Conservation (phyloP, 768 basidiomycete species). For the Podaxis sp. region DNA sequence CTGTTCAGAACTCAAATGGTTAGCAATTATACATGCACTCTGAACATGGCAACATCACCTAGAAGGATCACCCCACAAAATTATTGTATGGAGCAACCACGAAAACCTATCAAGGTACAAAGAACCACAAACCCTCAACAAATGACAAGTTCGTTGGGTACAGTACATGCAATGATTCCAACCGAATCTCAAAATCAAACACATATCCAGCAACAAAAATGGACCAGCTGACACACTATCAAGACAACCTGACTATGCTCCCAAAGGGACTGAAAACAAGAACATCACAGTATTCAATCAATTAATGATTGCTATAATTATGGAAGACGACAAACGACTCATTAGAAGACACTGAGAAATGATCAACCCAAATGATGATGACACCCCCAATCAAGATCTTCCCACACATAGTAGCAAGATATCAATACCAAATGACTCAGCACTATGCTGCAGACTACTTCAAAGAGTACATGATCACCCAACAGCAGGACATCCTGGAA, state of each 20-base stretch:
- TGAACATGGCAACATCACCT: constrained; percentile 30
- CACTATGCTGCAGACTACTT: neutral
- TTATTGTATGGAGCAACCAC: constrained; percentile 34
- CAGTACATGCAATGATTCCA: neutral
- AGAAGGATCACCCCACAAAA: constrained; percentile 18
- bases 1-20: constrained; percentile 42
- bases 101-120: constrained; percentile 44
- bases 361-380: neutral
- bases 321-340: neutral
- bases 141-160: neutral
- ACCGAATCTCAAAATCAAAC: neutral
- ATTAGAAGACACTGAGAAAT: neutral
- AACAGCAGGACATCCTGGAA: constrained; percentile 19
- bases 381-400: neutral
- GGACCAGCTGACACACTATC: neutral
- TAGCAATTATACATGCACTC: constrained; percentile 41
- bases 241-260: neutral
- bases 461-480: constrained; percentile 8
- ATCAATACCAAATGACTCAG: constrained; percentile 4
- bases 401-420: neutral
- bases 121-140: constrained; percentile 29
- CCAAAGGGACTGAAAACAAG: neutral
- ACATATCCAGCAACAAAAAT: neutral
- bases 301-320: neutral
- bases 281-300: neutral